A percentile compares a stretch with the other conserved stretches of the same genome.
Evolutionary conservation across 31 red algal genomes (phyloP).

Genomic region (Porphyra umbilicalis): DNA sequence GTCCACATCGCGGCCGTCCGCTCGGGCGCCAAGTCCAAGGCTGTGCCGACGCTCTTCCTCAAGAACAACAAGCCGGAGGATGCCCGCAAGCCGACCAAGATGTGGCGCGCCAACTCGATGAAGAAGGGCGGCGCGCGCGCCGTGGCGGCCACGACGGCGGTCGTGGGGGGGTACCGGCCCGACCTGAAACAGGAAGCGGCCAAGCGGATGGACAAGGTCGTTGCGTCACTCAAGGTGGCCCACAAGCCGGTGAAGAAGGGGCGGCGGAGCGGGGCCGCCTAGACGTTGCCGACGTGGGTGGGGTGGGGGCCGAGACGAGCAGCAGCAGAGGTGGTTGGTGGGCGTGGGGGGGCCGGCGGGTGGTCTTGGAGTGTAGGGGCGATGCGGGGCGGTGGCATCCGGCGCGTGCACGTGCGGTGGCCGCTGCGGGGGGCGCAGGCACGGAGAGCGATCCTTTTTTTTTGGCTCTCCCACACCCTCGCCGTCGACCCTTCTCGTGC

Average conservation of each 20-base stretch:
- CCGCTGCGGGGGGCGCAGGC: background rate
- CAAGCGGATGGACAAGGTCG: background rate
- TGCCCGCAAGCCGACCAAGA: constrained; percentile 45
- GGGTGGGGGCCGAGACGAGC: background rate
- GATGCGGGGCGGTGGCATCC: background rate
- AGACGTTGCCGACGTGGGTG: background rate
- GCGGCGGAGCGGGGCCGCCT: background rate
- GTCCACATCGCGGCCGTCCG: constrained; percentile 27
- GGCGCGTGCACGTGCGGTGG: background rate
- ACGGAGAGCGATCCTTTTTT: background rate
- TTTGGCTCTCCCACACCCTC: too few relatives aligned
- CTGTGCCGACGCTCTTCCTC: constrained; percentile 27
- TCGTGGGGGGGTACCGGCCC: background rate
- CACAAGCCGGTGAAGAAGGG: constrained; percentile 1
- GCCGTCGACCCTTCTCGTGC: too few relatives aligned
- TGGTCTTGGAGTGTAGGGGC: background rate
- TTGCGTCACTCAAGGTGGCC: background rate
- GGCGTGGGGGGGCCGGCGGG: background rate
- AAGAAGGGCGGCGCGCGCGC: background rate
- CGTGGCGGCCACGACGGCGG: background rate
- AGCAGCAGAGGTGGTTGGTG: background rate
- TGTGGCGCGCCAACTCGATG: constrained; percentile 23
- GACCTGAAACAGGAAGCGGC: background rate
- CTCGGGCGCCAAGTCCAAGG: constrained; percentile 26
- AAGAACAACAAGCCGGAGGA: constrained; percentile 35